Percentiles rank a stretch among this genome's conserved stretches.
Evolutionary conservation across 192 early-diverging fungal genomes (phyloP).

Genomic region (Allomyces macrogynus): DNA sequence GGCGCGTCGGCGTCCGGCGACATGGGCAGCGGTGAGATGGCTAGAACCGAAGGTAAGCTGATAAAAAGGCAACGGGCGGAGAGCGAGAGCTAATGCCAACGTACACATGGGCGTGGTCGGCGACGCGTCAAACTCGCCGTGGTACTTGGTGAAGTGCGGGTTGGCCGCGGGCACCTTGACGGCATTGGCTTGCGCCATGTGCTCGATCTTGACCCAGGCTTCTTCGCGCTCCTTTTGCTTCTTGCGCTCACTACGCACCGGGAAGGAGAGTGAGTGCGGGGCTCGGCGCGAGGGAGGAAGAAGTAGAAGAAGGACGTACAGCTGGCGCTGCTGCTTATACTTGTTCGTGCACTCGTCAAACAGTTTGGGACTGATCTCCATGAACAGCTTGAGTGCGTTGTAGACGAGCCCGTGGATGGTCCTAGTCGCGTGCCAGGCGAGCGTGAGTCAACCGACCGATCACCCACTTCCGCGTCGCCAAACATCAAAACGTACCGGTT

Average conservation of each 20-base stretch:
- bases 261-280: not conserved
- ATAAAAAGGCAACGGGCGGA: too few relatives aligned
- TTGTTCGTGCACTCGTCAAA: constrained; percentile 92
- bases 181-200: constrained; percentile 20
- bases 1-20: too few relatives aligned
- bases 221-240: constrained; percentile 59
- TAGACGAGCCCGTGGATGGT: constrained; percentile 95
- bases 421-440: constrained; percentile 14
- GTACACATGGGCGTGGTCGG: not conserved
- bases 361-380: constrained; percentile 83
- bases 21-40: too few relatives aligned
- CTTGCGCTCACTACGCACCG: constrained; percentile 44
- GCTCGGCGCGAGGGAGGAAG: not conserved
- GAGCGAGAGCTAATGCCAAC: too few relatives aligned
- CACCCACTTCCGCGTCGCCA: not conserved
- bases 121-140: not conserved
- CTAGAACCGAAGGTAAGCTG: too few relatives aligned
- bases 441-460: not conserved
- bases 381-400: constrained; percentile 90
- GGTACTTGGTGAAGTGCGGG: constrained; percentile 2
- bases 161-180: constrained; percentile 8
- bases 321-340: constrained; percentile 72
- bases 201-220: constrained; percentile 59
- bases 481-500: constrained; percentile 41
- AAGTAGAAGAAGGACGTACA: constrained; percentile 25